Evolutionary conservation across 805 yeast genomes (phyloP).

Genomic region (Barnettozyma vustinii): DNA sequence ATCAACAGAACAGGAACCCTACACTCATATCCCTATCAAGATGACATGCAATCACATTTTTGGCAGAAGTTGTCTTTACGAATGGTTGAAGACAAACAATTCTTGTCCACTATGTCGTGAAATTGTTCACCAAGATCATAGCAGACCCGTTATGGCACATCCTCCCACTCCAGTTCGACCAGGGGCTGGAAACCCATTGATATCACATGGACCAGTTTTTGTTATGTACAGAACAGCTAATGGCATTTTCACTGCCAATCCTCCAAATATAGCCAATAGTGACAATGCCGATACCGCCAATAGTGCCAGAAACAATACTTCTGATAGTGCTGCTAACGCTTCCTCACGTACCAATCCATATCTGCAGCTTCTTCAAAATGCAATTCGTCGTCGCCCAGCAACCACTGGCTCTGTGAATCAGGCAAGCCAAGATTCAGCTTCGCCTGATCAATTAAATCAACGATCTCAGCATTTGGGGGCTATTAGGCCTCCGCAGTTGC

Average conservation of each 20-base stretch:
- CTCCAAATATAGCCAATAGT: constrained; percentile 6
- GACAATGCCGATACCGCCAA: constrained; percentile 2
- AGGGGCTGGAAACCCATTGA: constrained; percentile 14
- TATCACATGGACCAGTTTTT: constrained; percentile 11
- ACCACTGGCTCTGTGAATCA: not conserved
- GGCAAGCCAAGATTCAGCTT: not conserved
- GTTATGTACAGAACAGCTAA: not conserved
- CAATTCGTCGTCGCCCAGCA: not conserved
- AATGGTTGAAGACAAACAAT: constrained; percentile 72
- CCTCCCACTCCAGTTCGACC: constrained; percentile 6
- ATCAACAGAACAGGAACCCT: not conserved
- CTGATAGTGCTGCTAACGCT: not conserved
- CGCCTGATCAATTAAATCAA: not conserved
- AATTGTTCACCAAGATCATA: constrained; percentile 23
- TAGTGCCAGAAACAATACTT: constrained; percentile 1
- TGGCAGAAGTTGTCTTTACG: constrained; percentile 78
- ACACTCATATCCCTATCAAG: constrained; percentile 56
- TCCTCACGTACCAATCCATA: not conserved
- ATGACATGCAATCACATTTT: constrained; percentile 86
- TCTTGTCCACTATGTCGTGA: constrained; percentile 87
- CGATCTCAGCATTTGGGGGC: not conserved
- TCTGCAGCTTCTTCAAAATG: not conserved
- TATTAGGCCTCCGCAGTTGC: not conserved
- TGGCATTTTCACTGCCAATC: not conserved
- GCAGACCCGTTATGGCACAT: not conserved